These are phyloP conservation scores for Daldinia sp. DNA, from an alignment of 2,329 filamentous ascomycete species.

Conservation along the genomic window DNA sequence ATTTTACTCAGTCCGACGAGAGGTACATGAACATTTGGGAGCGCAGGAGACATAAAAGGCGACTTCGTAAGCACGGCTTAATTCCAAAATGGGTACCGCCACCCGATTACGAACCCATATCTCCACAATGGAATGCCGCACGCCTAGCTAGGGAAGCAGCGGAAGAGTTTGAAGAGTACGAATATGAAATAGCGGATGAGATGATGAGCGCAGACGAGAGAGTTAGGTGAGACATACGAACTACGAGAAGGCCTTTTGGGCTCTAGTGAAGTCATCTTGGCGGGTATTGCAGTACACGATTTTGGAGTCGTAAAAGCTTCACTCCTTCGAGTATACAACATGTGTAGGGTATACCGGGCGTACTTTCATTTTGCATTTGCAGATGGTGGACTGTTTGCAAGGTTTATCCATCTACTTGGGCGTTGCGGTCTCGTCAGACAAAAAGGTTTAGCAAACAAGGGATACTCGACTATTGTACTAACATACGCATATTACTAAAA, in stretches of 20 bases:
- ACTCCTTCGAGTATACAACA: background rate
- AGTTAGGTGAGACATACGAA: constrained; percentile 23
- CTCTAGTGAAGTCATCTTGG: background rate
- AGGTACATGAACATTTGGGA: constrained; percentile 56
- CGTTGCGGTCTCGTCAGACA: constrained; percentile 12
- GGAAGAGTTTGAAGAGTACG: constrained; percentile 51
- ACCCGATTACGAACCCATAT: constrained; percentile 53
- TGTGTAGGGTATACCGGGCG: constrained; percentile 4
- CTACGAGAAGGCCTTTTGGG: constrained; percentile 1
- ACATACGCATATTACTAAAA: constrained; percentile 11
- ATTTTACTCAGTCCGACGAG: constrained; percentile 56
- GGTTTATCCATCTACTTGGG: constrained; percentile 14
- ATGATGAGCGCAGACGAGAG: constrained; percentile 49
- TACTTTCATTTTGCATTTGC: constrained; percentile 12
- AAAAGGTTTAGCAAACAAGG: constrained; percentile 6
- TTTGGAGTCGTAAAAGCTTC: background rate
- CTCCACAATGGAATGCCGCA: constrained; percentile 55
- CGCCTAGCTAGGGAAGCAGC: constrained; percentile 53
- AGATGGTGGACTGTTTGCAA: background rate
- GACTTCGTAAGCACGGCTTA: constrained; percentile 59
- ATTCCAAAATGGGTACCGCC: constrained; percentile 49
- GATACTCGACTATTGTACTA: constrained; percentile 17
- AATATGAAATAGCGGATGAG: constrained; percentile 50
- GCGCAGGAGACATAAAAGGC: constrained; percentile 58
- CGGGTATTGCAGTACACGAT: background rate